A percentile compares a stretch with the other conserved stretches of the same genome.
phyloP scores from a whole-genome alignment of 306 rosid genomes.

The Glycine tomentella region DNA sequence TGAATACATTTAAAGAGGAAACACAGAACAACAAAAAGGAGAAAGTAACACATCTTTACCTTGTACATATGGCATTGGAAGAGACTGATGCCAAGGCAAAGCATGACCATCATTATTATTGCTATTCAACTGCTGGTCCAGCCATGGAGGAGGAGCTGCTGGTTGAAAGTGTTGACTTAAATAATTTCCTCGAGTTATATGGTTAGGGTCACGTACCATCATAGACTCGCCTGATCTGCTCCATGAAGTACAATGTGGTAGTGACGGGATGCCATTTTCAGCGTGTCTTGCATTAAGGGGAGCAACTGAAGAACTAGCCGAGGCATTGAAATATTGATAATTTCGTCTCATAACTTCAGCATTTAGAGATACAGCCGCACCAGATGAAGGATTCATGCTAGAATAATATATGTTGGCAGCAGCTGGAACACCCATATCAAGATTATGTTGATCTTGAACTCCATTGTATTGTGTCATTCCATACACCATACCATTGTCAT shows the following conservation, averaged over 20 bases:
- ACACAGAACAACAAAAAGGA: conserved; percentile 1
- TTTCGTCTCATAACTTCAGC: not conserved
- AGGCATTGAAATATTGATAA: not conserved
- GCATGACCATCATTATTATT: conserved; percentile 52
- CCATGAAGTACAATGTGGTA: conserved; percentile 51
- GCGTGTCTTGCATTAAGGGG: not conserved
- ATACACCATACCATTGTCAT: not conserved
- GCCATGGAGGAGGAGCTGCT: conserved; percentile 58
- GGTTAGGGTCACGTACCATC: conserved; percentile 54
- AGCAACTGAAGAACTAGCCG: not conserved
- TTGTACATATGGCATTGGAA: conserved; percentile 59
- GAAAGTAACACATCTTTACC: conserved; percentile 39
- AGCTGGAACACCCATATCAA: not conserved
- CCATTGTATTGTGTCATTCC: not conserved
- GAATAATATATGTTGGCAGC: not conserved
- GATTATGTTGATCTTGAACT: not conserved
- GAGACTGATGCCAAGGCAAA: conserved; percentile 66
- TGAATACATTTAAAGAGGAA: conserved; percentile 2
- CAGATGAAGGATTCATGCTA: not conserved
- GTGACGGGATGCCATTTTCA: conserved; percentile 49
- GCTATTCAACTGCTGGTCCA: conserved; percentile 61
- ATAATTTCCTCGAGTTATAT: conserved; percentile 61
- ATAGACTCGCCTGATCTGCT: conserved; percentile 54
- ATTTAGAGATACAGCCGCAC: not conserved
- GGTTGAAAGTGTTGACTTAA: conserved; percentile 68